Base-by-base conservation (phyloP, 2,329 filamentous ascomycete species). In the Clonostachys chloroleuca region DNA sequence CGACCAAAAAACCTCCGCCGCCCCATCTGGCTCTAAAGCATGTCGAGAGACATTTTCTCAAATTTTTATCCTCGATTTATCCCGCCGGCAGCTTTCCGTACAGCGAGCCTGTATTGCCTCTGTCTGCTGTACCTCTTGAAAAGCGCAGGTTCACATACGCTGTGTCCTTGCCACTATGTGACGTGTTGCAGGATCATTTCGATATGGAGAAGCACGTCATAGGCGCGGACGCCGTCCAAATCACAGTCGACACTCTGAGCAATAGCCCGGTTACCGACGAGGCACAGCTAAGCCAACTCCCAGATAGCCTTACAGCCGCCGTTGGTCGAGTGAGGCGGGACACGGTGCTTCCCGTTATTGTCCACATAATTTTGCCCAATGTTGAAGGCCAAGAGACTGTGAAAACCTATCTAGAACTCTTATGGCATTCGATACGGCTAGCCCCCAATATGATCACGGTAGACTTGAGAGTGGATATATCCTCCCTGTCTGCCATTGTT, bases 11-110 rank as follows among this genome's bases (percentile, higher is more conserved):
- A 12, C 43, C 46, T 1, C 69, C 73, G 0, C 77, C 80, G 3
- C 80, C 82, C 0, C 86, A 86, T 52, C 64, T 89, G 14, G 84
- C 83, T 0, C 64, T 89, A 6, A 89, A 89, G 58, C 72, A 81
- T 43, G 78, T 83, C 4, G 84, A 89, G 60, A 72, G 81, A 42
- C 84, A 87, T 49, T 87, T 89, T 50, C 69, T 88, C 37, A 84
- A 83, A 47, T 86, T 89, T 47, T 66, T 89, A 9, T 80, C 81
- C 2, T 71, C 84, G 20, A 72, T 85, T 24, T 78, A 80, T 43
- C 73, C 78, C 2, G 66, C 69, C 16, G 72, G 74, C 4, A 67
- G 75, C 6, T 74, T 81, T n/a, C 75, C 77, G 0, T 78, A 80
- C 17, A 72, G 82, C 48, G 80, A 84, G 51, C 80, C 80, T 3